Percentiles rank a stretch among this genome's conserved stretches.
Conservation (phyloP, 2,329 filamentous ascomycete species). For the Trichoderma sp. region DNA sequence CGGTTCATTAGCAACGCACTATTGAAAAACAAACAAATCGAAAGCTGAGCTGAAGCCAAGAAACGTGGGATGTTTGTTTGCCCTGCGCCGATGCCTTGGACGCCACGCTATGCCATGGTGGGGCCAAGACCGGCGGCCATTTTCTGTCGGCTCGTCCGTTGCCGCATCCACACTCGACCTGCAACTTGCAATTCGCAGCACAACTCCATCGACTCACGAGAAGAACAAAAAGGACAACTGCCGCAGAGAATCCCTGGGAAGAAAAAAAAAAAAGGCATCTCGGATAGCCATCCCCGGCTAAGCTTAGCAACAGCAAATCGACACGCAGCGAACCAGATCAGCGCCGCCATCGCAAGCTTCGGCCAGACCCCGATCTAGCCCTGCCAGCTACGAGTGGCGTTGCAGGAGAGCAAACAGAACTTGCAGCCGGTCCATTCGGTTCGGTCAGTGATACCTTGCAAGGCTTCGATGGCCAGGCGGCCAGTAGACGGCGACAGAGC, state of each 20-base stretch:
- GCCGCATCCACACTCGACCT: constrained; percentile 10
- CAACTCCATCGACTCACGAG: constrained; percentile 9
- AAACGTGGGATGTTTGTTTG: constrained; percentile 3
- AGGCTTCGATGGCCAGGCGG: not conserved
- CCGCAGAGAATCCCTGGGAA: not conserved
- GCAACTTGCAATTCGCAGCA: constrained; percentile 15
- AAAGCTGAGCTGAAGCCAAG: not conserved
- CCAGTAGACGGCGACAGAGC: constrained; percentile 6
- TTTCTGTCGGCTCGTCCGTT: constrained; percentile 16
- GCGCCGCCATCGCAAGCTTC: constrained; percentile 4
- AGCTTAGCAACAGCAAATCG: not conserved
- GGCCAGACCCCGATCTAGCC: constrained; percentile 6
- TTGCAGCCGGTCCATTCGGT: constrained; percentile 20
- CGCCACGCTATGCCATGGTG: not conserved
- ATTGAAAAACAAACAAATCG: not conserved
- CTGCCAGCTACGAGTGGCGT: constrained; percentile 18
- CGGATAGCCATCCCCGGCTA: not conserved
- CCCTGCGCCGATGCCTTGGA: not conserved
- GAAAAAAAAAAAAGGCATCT: not conserved
- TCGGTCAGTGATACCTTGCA: constrained; percentile 23
- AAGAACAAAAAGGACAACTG: not conserved
- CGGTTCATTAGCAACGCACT: not conserved
- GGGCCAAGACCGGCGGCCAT: not conserved
- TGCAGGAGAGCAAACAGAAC: constrained; percentile 16
- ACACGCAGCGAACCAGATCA: constrained; percentile 6